A percentile compares a stretch with the other conserved stretches of the same genome.
Evolutionary conservation across 2,329 filamentous ascomycete genomes (phyloP).

Genomic region (Beauveria australis): DNA sequence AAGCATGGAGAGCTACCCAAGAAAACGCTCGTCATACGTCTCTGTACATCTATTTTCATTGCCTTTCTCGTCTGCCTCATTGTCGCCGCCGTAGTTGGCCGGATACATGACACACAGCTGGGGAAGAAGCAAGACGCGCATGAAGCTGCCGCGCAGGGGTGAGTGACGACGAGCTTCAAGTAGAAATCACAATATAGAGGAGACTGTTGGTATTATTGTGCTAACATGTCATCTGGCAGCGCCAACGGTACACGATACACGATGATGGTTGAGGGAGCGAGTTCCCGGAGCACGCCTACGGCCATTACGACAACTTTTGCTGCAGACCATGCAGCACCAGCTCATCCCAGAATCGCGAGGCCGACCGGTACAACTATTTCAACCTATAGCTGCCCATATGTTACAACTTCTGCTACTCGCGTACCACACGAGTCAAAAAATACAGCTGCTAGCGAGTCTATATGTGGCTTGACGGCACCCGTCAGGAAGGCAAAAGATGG

Average conservation of each 20-base stretch:
- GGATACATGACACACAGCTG: slow-evolving; percentile 6
- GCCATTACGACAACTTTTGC: background rate
- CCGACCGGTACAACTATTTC: background rate
- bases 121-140: background rate
- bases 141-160: background rate
- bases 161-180: background rate
- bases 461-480: background rate
- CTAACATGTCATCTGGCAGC: background rate
- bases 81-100: slow-evolving; percentile 9
- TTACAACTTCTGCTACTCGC: background rate
- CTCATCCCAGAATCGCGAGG: background rate
- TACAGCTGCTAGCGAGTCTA: background rate
- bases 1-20: background rate
- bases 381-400: slow-evolving; percentile 6
- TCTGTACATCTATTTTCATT: slow-evolving; percentile 7
- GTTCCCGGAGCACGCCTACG: background rate
- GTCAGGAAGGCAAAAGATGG: background rate
- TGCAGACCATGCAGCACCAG: background rate
- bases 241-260: background rate
- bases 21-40: slow-evolving; percentile 2
- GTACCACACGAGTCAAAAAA: background rate
- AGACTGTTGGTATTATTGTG: background rate
- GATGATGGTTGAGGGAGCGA: background rate
- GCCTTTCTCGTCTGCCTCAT: slow-evolving; percentile 10
- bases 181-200: too few species aligned